phyloP scores from a whole-genome alignment of 108 stramenopile species.

The Seminavis robusta region DNA sequence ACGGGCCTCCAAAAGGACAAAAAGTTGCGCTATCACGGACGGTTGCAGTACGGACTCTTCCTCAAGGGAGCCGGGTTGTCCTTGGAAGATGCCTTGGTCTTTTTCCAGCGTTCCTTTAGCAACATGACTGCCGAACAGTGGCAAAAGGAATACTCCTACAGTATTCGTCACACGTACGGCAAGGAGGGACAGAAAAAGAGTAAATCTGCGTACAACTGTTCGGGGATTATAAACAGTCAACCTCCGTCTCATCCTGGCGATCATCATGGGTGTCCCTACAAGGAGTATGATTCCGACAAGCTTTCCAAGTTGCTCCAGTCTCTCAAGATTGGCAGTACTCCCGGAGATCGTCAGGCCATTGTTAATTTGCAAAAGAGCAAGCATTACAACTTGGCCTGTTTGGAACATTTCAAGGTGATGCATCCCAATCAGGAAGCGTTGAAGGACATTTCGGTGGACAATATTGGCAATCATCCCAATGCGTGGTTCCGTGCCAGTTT shows the following conservation, averaged over 20 bases:
- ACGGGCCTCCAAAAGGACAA: slow-evolving; percentile 73
- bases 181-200: slow-evolving; percentile 95
- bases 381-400: slow-evolving; percentile 92
- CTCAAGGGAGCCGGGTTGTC: slow-evolving; percentile 94
- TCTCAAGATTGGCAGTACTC: slow-evolving; percentile 51
- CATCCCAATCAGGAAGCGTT: slow-evolving; percentile 58
- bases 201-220: slow-evolving; percentile 91
- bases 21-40: slow-evolving; percentile 93
- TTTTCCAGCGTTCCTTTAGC: slow-evolving; percentile 91
- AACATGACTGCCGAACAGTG: slow-evolving; percentile 84
- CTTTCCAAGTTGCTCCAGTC: slow-evolving; percentile 50
- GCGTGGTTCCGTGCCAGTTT: slow-evolving; percentile 91
- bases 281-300: slow-evolving; percentile 80
- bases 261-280: slow-evolving; percentile 98
- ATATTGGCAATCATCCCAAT: slow-evolving; percentile 96
- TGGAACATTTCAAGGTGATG: slow-evolving; percentile 90
- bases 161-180: slow-evolving; percentile 95
- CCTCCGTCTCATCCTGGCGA: slow-evolving; percentile 76
- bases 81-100: slow-evolving; percentile 89
- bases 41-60: slow-evolving; percentile 97
- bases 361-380: slow-evolving; percentile 65
- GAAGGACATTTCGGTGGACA: slow-evolving; percentile 59
- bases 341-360: slow-evolving; percentile 58
- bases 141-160: slow-evolving; percentile 93
- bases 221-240: slow-evolving; percentile 86